These are phyloP conservation scores for Conringia planisiliqua DNA, from an alignment of 345 rosid species.

Conservation along the genomic window DNA sequence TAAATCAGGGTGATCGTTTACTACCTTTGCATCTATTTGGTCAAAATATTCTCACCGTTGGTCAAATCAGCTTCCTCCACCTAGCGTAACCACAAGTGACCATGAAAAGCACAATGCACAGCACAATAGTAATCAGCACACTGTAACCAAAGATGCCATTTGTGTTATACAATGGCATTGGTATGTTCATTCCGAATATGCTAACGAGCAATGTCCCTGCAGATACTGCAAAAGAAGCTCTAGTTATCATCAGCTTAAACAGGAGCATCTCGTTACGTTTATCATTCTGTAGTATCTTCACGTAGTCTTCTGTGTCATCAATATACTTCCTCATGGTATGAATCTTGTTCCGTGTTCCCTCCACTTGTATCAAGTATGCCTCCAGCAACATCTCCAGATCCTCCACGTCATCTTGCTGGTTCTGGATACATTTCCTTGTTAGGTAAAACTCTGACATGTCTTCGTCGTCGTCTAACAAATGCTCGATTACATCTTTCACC, in stretches of 20 bases:
- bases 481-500: conserved; percentile 93
- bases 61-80: conserved; percentile 69
- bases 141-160: conserved; percentile 50
- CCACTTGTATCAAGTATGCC: conserved; percentile 93
- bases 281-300: not conserved
- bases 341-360: conserved; percentile 80
- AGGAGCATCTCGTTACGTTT: not conserved
- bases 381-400: conserved; percentile 63
- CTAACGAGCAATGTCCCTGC: conserved; percentile 5
- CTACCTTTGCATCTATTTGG: not conserved
- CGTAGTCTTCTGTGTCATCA: not conserved
- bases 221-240: not conserved
- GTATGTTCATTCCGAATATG: conserved; percentile 74
- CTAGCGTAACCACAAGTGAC: conserved; percentile 74
- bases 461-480: conserved; percentile 74
- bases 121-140: conserved; percentile 45
- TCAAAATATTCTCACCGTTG: not conserved
- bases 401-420: conserved; percentile 44
- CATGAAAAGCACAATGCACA: conserved; percentile 54
- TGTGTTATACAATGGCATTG: not conserved
- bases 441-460: conserved; percentile 81
- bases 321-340: conserved; percentile 67
- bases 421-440: conserved; percentile 70
- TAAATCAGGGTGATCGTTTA: not conserved
- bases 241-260: not conserved